Evolutionary conservation across 139 green algal species (phyloP).

Genomic region (Raphidocelis subcapitata): DNA sequence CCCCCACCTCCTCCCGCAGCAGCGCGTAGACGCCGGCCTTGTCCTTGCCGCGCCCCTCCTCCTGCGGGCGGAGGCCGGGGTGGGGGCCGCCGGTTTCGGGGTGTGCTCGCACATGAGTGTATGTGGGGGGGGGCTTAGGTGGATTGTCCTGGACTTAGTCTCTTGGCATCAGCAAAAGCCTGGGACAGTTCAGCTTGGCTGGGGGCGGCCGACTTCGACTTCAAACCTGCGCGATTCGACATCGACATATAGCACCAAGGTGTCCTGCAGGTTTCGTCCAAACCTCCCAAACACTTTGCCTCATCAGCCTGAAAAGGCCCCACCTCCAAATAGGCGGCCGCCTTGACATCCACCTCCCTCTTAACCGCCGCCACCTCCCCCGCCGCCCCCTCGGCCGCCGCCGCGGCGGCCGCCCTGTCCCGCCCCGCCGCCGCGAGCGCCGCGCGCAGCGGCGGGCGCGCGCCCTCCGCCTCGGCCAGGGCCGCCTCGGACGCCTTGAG

Average conservation of each 20-base stretch:
- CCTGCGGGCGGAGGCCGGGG: conserved; percentile 13
- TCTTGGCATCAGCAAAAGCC: no score
- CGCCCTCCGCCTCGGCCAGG: conserved; percentile 22
- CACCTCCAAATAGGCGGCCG: conserved; percentile 57
- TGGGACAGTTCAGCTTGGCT: no score
- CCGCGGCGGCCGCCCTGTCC: conserved; percentile 12
- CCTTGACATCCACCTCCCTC: conserved; percentile 59
- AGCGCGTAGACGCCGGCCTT: conserved; percentile 51
- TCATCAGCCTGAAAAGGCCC: not conserved
- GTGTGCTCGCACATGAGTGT: no score
- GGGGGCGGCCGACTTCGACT: no score
- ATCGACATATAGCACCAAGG: no score
- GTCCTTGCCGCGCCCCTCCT: conserved; percentile 66
- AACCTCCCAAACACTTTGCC: no score
- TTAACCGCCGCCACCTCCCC: conserved; percentile 12
- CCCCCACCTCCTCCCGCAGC: conserved; percentile 42
- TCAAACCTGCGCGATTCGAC: no score
- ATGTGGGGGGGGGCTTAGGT: no score
- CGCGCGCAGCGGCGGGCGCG: conserved; percentile 15
- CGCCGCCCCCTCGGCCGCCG: not conserved
- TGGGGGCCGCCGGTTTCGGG: no score
- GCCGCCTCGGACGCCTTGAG: conserved; percentile 40
- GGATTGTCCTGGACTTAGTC: no score
- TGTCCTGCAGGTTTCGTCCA: no score
- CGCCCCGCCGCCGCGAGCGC: conserved; percentile 4